These are phyloP conservation scores for Acanthamoeba sp. DNA, from an alignment of 208 protist genomes.

Conservation along the genomic window DNA sequence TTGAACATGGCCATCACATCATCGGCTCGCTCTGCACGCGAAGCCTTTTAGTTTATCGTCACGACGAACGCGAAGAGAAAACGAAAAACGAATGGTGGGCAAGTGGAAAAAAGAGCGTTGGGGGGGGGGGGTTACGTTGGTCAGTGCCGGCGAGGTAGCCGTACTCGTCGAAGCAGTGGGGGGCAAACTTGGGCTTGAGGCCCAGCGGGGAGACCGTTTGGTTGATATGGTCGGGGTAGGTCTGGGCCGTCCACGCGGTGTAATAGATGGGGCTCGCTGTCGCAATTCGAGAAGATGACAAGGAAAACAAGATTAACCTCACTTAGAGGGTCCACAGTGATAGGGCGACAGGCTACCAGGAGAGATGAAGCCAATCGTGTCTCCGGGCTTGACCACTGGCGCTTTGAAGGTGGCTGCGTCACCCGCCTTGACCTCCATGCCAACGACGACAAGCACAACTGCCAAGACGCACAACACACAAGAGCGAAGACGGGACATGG, in stretches of 20 bases:
- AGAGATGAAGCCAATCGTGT: conserved; percentile 67
- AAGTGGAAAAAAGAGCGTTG: neutral
- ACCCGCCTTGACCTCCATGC: neutral
- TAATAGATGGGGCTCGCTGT: conserved; percentile 68
- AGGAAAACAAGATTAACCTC: neutral
- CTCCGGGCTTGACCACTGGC: conserved; percentile 1
- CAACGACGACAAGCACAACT: neutral
- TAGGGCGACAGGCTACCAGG: neutral
- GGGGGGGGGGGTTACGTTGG: neutral
- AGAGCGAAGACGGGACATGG: neutral
- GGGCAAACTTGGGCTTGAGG: conserved; percentile 44
- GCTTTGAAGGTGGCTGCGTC: neutral
- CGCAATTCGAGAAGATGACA: neutral
- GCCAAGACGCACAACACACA: neutral
- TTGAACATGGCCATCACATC: conserved; percentile 70
- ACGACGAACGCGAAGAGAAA: too few species aligned
- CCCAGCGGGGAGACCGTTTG: conserved; percentile 10
- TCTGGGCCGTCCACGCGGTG: neutral
- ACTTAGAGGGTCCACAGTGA: too few species aligned
- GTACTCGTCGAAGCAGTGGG: conserved; percentile 64
- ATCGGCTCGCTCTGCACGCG: conserved; percentile 35
- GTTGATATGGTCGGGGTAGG: conserved; percentile 25
- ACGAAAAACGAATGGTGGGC: neutral
- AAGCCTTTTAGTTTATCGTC: too few species aligned
- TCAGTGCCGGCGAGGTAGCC: conserved; percentile 62